Evolutionary conservation across 371 early-diverging fungal species (phyloP).

Genomic region (Thermomucor indicae-seudaticae): DNA sequence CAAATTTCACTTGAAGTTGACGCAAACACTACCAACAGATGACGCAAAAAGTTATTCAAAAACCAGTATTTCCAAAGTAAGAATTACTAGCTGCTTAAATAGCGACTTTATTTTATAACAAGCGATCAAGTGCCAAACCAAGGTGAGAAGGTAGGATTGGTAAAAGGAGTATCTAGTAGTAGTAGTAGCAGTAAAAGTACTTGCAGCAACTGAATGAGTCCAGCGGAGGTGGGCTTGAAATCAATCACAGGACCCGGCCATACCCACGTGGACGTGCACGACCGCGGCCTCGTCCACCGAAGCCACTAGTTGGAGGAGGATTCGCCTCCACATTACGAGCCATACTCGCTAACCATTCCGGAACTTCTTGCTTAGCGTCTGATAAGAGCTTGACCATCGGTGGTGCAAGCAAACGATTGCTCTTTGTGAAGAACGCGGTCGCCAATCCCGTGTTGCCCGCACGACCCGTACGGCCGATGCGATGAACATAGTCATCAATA

Average conservation of each 20-base stretch:
- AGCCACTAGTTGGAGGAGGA: constrained; percentile 7
- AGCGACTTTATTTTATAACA: no score
- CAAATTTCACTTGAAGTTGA: no score
- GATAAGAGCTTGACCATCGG: constrained; percentile 71
- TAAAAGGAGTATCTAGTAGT: no score
- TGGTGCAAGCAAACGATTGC: constrained; percentile 80
- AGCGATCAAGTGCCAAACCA: no score
- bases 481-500: constrained; percentile 96
- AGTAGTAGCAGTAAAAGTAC: no score
- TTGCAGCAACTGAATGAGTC: no score
- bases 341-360: constrained; percentile 63
- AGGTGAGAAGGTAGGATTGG: no score
- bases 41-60: no score
- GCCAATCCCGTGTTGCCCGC: constrained; percentile 92
- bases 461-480: constrained; percentile 98
- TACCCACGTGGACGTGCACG: constrained; percentile 17
- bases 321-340: constrained; percentile 9
- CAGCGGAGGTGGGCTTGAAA: no score
- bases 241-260: constrained; percentile 1
- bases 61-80: no score
- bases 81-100: no score
- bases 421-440: constrained; percentile 93
- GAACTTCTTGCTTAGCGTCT: constrained; percentile 45
- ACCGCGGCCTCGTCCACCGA: constrained; percentile 38
- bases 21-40: no score